phyloP scores from a whole-genome alignment of 768 basidiomycete species.

The Leccinum ochraceum region DNA sequence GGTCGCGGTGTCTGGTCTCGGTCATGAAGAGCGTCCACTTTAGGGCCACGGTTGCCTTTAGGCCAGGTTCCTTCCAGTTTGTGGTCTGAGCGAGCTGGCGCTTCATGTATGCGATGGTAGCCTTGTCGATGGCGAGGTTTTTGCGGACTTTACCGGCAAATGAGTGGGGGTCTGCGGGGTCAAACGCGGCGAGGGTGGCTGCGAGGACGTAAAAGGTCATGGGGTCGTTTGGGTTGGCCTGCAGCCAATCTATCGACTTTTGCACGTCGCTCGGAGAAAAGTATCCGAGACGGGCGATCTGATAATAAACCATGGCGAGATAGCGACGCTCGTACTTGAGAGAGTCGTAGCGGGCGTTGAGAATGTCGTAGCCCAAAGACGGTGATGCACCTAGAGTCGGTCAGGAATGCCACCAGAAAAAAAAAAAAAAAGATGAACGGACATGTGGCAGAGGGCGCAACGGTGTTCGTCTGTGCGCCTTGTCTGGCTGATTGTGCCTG shows the following conservation, averaged over 20 bases:
- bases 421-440: background rate
- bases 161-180: constrained; percentile 54
- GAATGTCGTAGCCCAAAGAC: constrained; percentile 43
- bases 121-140: constrained; percentile 45
- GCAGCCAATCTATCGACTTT: too few relatives aligned
- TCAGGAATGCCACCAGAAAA: background rate
- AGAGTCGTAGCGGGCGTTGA: constrained; percentile 68
- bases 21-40: constrained; percentile 89
- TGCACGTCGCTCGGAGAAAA: constrained; percentile 38
- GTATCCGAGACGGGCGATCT: constrained; percentile 63
- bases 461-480: constrained; percentile 59
- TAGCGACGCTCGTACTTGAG: constrained; percentile 69
- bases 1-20: constrained; percentile 64
- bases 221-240: constrained; percentile 59
- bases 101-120: constrained; percentile 58
- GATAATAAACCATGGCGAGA: constrained; percentile 34
- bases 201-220: constrained; percentile 71
- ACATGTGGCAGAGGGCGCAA: constrained; percentile 59
- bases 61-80: constrained; percentile 66
- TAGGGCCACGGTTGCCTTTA: constrained; percentile 72
- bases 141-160: constrained; percentile 47
- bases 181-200: constrained; percentile 63
- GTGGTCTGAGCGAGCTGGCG: constrained; percentile 51
- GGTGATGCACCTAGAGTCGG: constrained; percentile 43
- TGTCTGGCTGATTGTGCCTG: constrained; percentile 39